phyloP scores from a whole-genome alignment of 1,284 basidiomycete genomes.

The Ceratobasidium sp. region DNA sequence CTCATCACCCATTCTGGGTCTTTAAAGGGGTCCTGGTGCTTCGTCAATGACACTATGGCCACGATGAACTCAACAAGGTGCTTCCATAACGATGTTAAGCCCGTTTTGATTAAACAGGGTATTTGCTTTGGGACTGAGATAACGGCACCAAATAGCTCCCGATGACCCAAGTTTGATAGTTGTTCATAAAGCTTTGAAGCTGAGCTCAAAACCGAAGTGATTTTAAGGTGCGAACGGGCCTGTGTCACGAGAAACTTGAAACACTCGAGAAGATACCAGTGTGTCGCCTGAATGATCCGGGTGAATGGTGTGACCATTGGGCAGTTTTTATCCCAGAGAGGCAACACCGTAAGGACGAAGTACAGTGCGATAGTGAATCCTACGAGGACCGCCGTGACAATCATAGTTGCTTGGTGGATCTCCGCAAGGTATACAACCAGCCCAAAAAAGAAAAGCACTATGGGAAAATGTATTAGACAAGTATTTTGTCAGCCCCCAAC shows the following conservation, averaged over 20 bases:
- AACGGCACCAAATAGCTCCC: neutral
- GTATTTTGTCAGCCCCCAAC: too few species aligned
- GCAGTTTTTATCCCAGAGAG: neutral
- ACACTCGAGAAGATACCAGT: neutral
- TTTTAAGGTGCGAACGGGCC: neutral
- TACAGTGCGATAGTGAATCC: neutral
- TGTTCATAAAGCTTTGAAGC: neutral
- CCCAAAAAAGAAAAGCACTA: slow-evolving; percentile 10
- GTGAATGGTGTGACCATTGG: slow-evolving; percentile 6
- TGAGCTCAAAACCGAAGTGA: neutral
- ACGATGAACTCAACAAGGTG: too few species aligned
- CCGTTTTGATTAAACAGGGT: neutral
- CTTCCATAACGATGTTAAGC: too few species aligned
- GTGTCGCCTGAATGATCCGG: neutral
- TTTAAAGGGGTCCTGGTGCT: too few species aligned
- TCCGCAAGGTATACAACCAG: slow-evolving; percentile 3
- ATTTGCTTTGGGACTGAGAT: neutral
- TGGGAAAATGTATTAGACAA: too few species aligned
- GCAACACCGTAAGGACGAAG: neutral
- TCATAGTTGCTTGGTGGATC: neutral
- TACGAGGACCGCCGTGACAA: neutral
- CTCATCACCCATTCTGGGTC: neutral
- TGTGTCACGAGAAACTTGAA: neutral
- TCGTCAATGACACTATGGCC: too few species aligned
- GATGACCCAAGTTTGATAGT: neutral